Base-by-base conservation (phyloP, 2,329 filamentous ascomycete species). In the Fusarium pilosicola region DNA sequence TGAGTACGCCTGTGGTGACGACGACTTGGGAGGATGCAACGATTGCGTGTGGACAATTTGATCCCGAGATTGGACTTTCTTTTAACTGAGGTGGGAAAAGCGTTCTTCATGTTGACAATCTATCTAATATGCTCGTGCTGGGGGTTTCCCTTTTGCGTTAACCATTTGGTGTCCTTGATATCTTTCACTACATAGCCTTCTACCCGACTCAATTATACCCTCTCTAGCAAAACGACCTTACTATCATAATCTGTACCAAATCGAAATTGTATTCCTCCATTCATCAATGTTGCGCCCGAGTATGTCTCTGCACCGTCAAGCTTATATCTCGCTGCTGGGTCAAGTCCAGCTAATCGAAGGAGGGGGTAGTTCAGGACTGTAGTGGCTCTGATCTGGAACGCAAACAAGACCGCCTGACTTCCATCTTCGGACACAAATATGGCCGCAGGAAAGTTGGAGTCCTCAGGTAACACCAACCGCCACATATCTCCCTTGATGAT, bases 211-310 rank as follows among this genome's bases (percentile, higher is more conserved):
- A 15, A 12, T 18, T 71, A 77, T 26, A 71, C 36, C 73, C 62
- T 89, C 71, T 89, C 83, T 63, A 92, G 74, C 59, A 88, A 84
- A 11, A 91, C 83, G 36, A 92, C 80, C 72, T 84, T 84, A 72
- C 90, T 92, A 70, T 88, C 84, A 71, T 89, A 91, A 72, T 91
- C 89, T 1, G 80, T 82, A 2, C 81, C 74, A 71, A 90, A 87
- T 9, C 79, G 73, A 78, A 86, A 83, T 79, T 90, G 88, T 42
- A 92, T 75, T 0, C 90, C 90, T 3, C 84, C 83, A 70, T 90
- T 91, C 88, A 92, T 91, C 76, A 92, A 82, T 13, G 88, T 91
- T 15, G 86, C 85, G 0, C 90, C 90, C 1, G 86, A 88, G 68
- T 87, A 88, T 12, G 85, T 86, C 32, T 80, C 82, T 36, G 88